Evolutionary conservation across 2,329 filamentous ascomycete species (phyloP).

Genomic region (Neoascochyta sp.): DNA sequence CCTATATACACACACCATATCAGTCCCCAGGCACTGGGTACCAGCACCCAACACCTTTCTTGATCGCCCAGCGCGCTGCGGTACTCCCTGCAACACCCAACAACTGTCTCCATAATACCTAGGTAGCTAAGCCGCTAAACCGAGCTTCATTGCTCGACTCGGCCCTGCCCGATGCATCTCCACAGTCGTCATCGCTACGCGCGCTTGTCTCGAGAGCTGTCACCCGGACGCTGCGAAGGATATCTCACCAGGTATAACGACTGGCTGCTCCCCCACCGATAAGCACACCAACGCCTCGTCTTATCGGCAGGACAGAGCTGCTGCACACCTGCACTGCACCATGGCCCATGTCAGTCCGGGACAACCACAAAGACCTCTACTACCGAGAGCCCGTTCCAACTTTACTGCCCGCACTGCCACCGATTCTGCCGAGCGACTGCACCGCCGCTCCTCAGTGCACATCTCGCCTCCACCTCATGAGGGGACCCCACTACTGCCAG

Average conservation of each 20-base stretch:
- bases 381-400: constrained; percentile 38
- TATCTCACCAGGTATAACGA: no score
- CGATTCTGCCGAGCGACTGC: constrained; percentile 45
- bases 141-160: constrained; percentile 9
- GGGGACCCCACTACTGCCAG: constrained; percentile 32
- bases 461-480: constrained; percentile 28
- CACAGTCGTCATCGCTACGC: constrained; percentile 13
- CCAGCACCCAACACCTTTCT: no score
- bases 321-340: constrained; percentile 10
- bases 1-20: no score
- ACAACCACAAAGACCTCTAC: constrained; percentile 25
- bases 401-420: constrained; percentile 46
- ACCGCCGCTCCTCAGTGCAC: constrained; percentile 37
- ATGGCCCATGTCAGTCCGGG: constrained; percentile 26
- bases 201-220: constrained; percentile 2
- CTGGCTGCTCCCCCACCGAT: no score
- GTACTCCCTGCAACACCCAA: constrained; percentile 23
- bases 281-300: no score
- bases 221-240: no score
- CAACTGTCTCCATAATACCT: no score
- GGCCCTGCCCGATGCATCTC: constrained; percentile 8
- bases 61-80: no score
- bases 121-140: constrained; percentile 21
- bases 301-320: no score
- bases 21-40: no score